Conservation (phyloP, 2,329 filamentous ascomycete genomes). For the Sphaerulina musiva region DNA sequence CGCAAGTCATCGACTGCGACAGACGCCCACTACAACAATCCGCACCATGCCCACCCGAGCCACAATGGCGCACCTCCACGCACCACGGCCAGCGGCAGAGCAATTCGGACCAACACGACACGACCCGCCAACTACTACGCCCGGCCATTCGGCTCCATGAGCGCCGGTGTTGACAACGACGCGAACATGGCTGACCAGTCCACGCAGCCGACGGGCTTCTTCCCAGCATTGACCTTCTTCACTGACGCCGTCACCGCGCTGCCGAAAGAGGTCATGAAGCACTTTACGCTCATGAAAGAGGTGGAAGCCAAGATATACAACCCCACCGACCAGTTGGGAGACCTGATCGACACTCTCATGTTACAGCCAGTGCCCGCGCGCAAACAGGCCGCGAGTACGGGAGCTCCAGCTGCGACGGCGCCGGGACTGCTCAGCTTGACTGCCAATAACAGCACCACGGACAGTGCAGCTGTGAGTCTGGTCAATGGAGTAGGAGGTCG, state of each 20-base stretch:
- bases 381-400: conserved; percentile 17
- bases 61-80: conserved; percentile 16
- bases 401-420: conserved; percentile 7
- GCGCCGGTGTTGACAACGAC: conserved; percentile 30
- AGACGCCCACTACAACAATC: neutral
- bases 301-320: conserved; percentile 94
- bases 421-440: conserved; percentile 34
- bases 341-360: conserved; percentile 61
- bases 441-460: conserved; percentile 37
- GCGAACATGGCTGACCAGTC: conserved; percentile 24
- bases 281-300: conserved; percentile 93
- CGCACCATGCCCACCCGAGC: conserved; percentile 2
- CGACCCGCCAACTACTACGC: conserved; percentile 49
- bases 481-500: conserved; percentile 31
- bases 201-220: conserved; percentile 47
- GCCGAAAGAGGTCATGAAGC: conserved; percentile 88
- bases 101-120: conserved; percentile 41
- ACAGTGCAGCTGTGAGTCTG: conserved; percentile 35
- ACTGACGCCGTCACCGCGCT: conserved; percentile 87
- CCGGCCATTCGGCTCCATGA: conserved; percentile 40
- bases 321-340: conserved; percentile 73
- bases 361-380: conserved; percentile 40
- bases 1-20: conserved; percentile 3
- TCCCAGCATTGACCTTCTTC: conserved; percentile 66
- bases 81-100: conserved; percentile 36